phyloP scores from a whole-genome alignment of 202 grass and related monocot genomes.

The Zoysia matrella region DNA sequence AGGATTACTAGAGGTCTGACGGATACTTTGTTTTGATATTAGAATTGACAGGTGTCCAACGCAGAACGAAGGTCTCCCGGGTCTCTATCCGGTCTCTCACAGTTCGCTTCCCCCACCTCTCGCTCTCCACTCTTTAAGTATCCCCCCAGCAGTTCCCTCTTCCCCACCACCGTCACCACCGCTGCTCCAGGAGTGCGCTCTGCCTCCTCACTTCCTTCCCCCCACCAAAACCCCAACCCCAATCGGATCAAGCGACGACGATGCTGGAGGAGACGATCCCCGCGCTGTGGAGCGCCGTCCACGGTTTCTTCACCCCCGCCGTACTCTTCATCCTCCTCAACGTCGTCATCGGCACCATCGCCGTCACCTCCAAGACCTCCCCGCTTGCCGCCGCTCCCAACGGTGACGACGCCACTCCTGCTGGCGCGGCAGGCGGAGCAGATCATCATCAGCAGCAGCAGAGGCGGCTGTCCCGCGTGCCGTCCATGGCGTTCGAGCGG shows the following conservation, averaged over 20 bases:
- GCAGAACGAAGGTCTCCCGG: too few relatives aligned
- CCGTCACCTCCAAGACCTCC: too few relatives aligned
- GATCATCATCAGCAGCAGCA: not conserved
- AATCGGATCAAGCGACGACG: not conserved
- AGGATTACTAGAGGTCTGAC: too few relatives aligned
- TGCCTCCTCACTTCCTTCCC: not conserved
- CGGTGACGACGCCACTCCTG: rapidly evolving
- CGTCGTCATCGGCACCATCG: too few relatives aligned
- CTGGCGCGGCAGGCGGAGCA: not conserved
- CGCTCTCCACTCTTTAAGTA: constrained; percentile 30
- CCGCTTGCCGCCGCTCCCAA: not conserved
- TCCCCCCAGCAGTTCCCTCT: not conserved
- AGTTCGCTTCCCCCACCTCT: not conserved
- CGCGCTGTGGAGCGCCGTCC: too few relatives aligned
- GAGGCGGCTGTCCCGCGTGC: constrained; percentile 45
- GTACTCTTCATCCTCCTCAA: too few relatives aligned
- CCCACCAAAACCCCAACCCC: constrained; percentile 7
- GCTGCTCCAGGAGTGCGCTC: not conserved
- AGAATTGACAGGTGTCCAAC: too few relatives aligned
- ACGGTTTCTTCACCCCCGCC: too few relatives aligned
- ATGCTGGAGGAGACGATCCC: too few relatives aligned
- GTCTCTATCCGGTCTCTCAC: too few relatives aligned
- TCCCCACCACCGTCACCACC: not conserved
- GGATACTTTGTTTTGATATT: too few relatives aligned
- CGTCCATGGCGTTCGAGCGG: constrained; percentile 72